Base-by-base conservation (phyloP, 441 rosid genomes). In the Pelargonium cotyledonis region DNA sequence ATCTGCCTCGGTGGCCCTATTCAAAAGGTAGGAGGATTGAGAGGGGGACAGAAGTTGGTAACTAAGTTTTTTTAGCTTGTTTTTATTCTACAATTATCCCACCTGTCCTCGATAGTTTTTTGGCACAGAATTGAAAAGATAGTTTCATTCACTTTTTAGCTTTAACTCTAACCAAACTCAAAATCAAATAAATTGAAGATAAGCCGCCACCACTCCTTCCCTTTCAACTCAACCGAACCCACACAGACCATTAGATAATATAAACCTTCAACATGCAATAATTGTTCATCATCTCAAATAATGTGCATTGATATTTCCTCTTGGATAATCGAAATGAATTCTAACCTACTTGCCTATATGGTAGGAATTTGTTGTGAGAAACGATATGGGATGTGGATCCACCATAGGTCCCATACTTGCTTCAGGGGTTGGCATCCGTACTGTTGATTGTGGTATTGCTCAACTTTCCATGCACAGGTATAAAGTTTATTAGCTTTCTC, bases 381-480 rank as follows among this genome's bases (percentile, higher is more conserved):
- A 94, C 35, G 98, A 94, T 71, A 89, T 94, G 96, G 98, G 95
- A 69, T 94, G 98, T 76, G 98, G 98, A 47, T 94, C 97, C 64
- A 94, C 98, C 70, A 88, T 94, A 62, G 98, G 98, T 66, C 97
- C 98, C 6, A 94, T 91, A 75, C 90, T 94, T 65, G 96, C 98
- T 73, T 91, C 96, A 57, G 96, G 97, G 35, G 85, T 89, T 19
- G 98, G 97, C 73, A 82, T 94, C 64, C 87, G 95, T 51, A 94
- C 97, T 0, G 97, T 94, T 73, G 98, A 91, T 76, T 89, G 96
- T 5, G 98, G 98, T 71, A 91, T 91, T 68, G 88, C 97, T 70
- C 98, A 94, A 79, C 97, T 93, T 68, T 91, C 98, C 44, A 89
- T 94, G 98, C 97, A 94, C 83, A 91, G 97, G 97, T 91, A 86